Evolutionary conservation across 257 asterid genomes (phyloP).

Genomic region (Solanum pinnatisectum): DNA sequence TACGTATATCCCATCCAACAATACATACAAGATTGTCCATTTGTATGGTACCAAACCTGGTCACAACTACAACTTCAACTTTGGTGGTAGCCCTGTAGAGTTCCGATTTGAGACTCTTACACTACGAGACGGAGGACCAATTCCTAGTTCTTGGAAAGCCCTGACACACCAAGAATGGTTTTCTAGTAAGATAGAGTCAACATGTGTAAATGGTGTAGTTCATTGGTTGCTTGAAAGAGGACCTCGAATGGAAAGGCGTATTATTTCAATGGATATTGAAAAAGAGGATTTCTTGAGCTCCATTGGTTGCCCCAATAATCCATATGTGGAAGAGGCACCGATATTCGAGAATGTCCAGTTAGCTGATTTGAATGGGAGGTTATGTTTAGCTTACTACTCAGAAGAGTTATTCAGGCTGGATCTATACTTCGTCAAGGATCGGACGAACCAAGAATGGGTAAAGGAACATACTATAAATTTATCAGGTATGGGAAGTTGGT

Average conservation of each 20-base stretch:
- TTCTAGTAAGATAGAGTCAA: not conserved
- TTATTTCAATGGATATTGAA: not conserved
- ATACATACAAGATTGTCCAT: not conserved
- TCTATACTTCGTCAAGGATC: not conserved
- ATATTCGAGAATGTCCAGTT: not conserved
- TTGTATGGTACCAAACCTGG: not conserved
- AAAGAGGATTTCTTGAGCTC: not conserved
- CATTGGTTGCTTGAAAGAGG: not conserved
- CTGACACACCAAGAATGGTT: not conserved
- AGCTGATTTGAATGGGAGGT: not conserved
- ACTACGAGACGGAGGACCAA: not conserved
- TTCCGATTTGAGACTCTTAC: not conserved
- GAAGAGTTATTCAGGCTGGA: not conserved
- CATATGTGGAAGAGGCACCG: not conserved
- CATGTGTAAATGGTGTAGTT: not conserved
- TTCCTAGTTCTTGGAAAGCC: not conserved
- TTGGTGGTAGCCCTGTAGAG: not conserved
- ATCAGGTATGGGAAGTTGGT: not conserved
- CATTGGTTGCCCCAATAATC: not conserved
- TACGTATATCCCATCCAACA: not conserved
- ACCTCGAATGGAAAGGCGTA: not conserved
- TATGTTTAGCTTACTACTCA: not conserved
- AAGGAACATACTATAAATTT: not conserved
- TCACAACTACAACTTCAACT: not conserved
- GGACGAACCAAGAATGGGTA: not conserved